These are phyloP conservation scores for Stagonosporopsis vannaccii DNA, from an alignment of 2,329 filamentous ascomycete genomes.

Conservation along the genomic window DNA sequence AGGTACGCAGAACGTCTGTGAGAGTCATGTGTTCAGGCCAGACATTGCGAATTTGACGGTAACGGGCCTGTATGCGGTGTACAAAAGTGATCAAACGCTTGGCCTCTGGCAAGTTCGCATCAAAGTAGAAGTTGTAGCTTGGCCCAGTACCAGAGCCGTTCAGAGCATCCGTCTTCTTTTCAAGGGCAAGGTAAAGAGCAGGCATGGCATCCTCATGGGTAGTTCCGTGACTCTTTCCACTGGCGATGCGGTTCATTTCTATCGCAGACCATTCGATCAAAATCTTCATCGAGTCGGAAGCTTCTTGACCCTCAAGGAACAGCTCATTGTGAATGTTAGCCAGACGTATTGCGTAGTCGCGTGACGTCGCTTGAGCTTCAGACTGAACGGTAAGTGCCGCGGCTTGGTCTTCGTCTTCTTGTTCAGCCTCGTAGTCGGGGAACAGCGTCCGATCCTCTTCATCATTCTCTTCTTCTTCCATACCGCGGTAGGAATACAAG, in stretches of 20 bases:
- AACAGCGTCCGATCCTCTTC: conserved; percentile 85
- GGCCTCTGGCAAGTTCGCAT: conserved; percentile 78
- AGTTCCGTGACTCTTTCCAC: conserved; percentile 34
- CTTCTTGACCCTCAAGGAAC: conserved; percentile 30
- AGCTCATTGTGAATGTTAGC: conserved; percentile 45
- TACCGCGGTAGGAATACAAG: conserved; percentile 84
- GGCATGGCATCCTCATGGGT: conserved; percentile 65
- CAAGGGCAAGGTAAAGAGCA: conserved; percentile 69
- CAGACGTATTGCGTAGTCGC: conserved; percentile 44
- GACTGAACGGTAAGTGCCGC: not conserved
- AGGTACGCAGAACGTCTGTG: conserved; percentile 77
- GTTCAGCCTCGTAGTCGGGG: conserved; percentile 72
- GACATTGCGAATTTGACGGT: conserved; percentile 69
- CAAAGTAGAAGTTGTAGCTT: conserved; percentile 86
- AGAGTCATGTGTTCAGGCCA: conserved; percentile 82
- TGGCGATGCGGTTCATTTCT: conserved; percentile 37
- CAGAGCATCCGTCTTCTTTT: conserved; percentile 62
- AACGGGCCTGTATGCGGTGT: conserved; percentile 72
- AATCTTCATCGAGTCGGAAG: conserved; percentile 34
- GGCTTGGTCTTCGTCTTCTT: conserved; percentile 40
- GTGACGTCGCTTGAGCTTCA: conserved; percentile 29
- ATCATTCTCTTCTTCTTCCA: conserved; percentile 77
- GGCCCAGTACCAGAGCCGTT: conserved; percentile 41
- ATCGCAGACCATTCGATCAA: conserved; percentile 42
- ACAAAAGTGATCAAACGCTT: conserved; percentile 75